phyloP scores from a whole-genome alignment of 2,329 filamentous ascomycete genomes.

The Cercospora zeina region DNA sequence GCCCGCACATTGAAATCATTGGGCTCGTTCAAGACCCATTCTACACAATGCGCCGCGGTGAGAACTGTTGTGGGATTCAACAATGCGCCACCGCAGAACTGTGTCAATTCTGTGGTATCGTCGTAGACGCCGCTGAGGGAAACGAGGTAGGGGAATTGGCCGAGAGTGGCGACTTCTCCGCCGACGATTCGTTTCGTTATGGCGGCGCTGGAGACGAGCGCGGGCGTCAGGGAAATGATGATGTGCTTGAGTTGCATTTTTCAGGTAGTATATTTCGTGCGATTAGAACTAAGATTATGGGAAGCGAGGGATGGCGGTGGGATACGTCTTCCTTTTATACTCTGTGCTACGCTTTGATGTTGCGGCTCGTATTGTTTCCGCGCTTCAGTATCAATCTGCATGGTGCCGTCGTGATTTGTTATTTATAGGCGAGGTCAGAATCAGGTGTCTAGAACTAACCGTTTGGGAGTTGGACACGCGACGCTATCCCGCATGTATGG shows the following conservation, averaged over 20 bases:
- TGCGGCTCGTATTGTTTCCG: not conserved
- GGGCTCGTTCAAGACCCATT: not conserved
- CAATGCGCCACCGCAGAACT: not conserved
- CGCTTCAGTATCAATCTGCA: not conserved
- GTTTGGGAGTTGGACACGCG: not conserved
- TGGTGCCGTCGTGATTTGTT: not conserved
- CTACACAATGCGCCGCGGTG: not conserved
- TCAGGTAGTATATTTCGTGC: not conserved
- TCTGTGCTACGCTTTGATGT: not conserved
- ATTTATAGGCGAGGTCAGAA: not conserved
- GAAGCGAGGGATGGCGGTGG: not conserved
- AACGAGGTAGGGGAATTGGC: not conserved
- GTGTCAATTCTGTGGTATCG: not conserved
- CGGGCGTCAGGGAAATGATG: not conserved
- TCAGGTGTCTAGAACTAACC: no score
- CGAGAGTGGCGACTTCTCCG: not conserved
- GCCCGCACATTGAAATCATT: not conserved
- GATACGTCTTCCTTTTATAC: not conserved
- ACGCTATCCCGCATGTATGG: not conserved
- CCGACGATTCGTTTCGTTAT: not conserved
- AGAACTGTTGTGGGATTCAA: not conserved
- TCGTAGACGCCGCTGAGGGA: not conserved
- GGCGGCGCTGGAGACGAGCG: not conserved
- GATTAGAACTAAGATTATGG: no score
- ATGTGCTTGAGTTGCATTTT: not conserved